Evolutionary conservation across 2,329 filamentous ascomycete genomes (phyloP), one percentile per base, ranked within the genome.

Genomic region (Teratosphaeria viscida): DNA sequence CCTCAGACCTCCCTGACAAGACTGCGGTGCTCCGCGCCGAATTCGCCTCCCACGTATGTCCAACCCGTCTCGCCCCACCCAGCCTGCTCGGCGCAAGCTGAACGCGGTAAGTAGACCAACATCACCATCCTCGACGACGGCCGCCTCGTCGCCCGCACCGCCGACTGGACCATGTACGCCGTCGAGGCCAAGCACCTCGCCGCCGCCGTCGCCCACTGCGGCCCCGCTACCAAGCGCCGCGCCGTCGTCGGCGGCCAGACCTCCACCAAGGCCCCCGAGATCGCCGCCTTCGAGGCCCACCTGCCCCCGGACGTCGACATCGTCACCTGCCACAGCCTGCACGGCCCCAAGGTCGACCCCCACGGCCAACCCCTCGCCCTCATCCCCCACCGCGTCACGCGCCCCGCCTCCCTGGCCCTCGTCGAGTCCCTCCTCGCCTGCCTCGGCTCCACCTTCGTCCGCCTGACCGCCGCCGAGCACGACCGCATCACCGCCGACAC

Each of bases 121-220:
- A 79, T 99, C 80, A 86, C 89, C 75, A 94, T 99, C 70, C 85
- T 92, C 73, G 86, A 85, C 74, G 96, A 96, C 83, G 95, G 95
- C 69, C 92, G 97, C 78, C 83, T 92, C 74, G 94, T 99, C 69
- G 96, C 94, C 68, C 86, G 94, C 77, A 86, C 87, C 75, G 96
- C 92, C 86, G 92, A 97, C 81, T 97, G 92, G 76, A 96, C 96
- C 77, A 91, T 99, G 73, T 99, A 99, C 82, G 95, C 89, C 76
- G 94, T 99, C 75, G 92, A 97, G 77, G 94, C 94, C 63, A 90
- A 91, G 68, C 84, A 87, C 65, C 95, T 99, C 74, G 88, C 90
- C 72, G 83, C 82, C 66, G 89, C 96, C 68, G 94, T 96, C 70
- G 87, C 87, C 63, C 81, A 87, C 69, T 99, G 90, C 75, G 94